phyloP scores from a whole-genome alignment of 2,329 filamentous ascomycete genomes.

The Byssochlamys sp. region DNA sequence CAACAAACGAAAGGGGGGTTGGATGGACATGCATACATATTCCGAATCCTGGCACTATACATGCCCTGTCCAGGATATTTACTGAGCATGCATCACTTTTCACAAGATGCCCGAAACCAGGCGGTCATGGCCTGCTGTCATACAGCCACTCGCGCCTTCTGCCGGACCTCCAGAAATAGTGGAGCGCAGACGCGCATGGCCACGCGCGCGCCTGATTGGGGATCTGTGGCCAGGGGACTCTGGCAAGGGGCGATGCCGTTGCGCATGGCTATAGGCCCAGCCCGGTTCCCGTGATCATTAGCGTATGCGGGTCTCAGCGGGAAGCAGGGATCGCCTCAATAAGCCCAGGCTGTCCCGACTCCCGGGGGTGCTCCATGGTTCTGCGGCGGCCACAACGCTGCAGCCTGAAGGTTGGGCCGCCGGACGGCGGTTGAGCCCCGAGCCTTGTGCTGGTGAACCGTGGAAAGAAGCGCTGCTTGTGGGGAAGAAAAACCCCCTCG shows the following conservation, averaged over 20 bases:
- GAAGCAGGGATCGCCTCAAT: slow-evolving; percentile 1
- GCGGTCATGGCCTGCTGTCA: not conserved
- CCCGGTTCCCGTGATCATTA: slow-evolving; percentile 17
- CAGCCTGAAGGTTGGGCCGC: not conserved
- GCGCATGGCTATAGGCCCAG: slow-evolving; percentile 1
- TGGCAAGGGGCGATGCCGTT: not conserved
- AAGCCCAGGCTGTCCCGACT: not conserved
- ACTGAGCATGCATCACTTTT: not conserved
- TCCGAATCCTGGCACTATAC: not conserved
- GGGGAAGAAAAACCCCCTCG: not conserved
- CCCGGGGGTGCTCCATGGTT: not conserved
- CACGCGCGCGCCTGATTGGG: not conserved
- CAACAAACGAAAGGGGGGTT: not conserved
- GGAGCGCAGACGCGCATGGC: not conserved
- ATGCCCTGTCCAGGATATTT: not conserved
- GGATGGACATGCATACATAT: not conserved
- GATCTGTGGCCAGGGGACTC: not conserved
- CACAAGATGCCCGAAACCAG: not conserved
- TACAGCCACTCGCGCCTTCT: not conserved
- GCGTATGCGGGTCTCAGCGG: slow-evolving; percentile 15
- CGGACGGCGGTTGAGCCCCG: not conserved
- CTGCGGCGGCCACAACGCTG: not conserved
- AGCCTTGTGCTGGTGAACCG: not conserved
- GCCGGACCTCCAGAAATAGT: not conserved
- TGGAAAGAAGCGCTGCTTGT: not conserved